Percentiles rank a stretch among this genome's conserved stretches.
phyloP scores from a whole-genome alignment of 495 filamentous ascomycete species.

The Beverwykella pulmonaria region DNA sequence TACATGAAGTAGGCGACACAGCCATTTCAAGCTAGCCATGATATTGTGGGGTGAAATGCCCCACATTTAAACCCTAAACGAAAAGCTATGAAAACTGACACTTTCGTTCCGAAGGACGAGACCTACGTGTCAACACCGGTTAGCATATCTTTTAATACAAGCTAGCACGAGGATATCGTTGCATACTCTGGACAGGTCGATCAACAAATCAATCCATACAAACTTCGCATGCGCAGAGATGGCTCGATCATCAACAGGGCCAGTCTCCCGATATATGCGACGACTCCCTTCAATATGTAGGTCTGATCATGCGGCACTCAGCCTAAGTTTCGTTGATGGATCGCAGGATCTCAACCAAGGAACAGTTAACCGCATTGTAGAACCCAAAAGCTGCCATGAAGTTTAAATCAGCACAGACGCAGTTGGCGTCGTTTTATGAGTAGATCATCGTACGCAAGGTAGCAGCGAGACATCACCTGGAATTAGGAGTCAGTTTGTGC shows the following conservation, averaged over 20 bases:
- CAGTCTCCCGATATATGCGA: background rate
- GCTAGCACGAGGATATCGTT: background rate
- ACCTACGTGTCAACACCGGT: too few species aligned
- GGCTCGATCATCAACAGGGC: constrained; percentile 13
- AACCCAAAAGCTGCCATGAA: background rate
- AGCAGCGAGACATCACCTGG: constrained; percentile 5
- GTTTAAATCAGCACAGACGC: constrained; percentile 2
- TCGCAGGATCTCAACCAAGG: background rate
- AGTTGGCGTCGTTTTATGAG: constrained; percentile 1
- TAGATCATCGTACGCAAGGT: constrained; percentile 1
- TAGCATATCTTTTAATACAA: background rate
- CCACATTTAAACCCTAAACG: constrained; percentile 21
- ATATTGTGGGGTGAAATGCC: constrained; percentile 4
- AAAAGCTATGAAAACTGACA: background rate
- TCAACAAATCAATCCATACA: constrained; percentile 12
- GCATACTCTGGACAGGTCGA: constrained; percentile 6
- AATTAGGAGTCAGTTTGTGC: background rate
- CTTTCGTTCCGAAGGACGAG: too few species aligned
- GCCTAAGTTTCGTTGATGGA: background rate
- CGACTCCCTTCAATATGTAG: constrained; percentile 5
- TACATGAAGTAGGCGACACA: constrained; percentile 44
- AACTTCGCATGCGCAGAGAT: background rate
- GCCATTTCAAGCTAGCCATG: constrained; percentile 18
- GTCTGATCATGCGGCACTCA: constrained; percentile 1
- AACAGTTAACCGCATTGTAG: background rate